Evolutionary conservation across 257 asterid genomes (phyloP).

Genomic region (Nyctanthes arbortristis): DNA sequence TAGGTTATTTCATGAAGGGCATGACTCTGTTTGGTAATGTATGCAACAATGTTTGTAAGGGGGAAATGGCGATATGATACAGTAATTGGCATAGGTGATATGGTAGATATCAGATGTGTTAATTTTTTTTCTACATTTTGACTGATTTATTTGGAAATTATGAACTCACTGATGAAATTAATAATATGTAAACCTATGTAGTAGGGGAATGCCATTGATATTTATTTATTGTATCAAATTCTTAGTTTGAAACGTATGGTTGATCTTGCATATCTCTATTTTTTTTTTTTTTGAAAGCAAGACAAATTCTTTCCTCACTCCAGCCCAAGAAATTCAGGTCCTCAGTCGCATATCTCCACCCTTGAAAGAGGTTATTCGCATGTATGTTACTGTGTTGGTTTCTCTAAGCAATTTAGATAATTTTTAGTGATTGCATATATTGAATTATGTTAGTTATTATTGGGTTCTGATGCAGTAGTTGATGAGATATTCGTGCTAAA

Average conservation of each 20-base stretch:
- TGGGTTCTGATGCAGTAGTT: slow-evolving; percentile 8
- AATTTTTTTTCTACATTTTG: slow-evolving; percentile 1
- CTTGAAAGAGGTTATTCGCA: slow-evolving; percentile 83
- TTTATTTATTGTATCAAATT: slow-evolving; percentile 4
- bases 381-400: background rate
- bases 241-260: background rate
- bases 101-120: no score
- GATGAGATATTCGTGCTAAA: background rate
- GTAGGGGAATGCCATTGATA: background rate
- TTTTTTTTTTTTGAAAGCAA: slow-evolving; percentile 58
- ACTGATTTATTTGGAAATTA: background rate
- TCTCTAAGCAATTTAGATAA: slow-evolving; percentile 5
- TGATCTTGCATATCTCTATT: slow-evolving; percentile 50
- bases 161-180: background rate
- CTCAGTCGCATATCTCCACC: slow-evolving; percentile 90
- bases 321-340: slow-evolving; percentile 70
- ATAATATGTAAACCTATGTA: background rate
- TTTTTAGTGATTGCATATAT: background rate
- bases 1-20: no score
- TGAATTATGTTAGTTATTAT: background rate
- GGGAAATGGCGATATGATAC: background rate
- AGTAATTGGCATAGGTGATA: background rate
- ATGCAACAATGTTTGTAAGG: no score
- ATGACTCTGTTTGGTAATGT: no score
- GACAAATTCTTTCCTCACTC: slow-evolving; percentile 74